Base-by-base conservation (phyloP, 805 yeast genomes). In the Kazachstania taianensis region DNA sequence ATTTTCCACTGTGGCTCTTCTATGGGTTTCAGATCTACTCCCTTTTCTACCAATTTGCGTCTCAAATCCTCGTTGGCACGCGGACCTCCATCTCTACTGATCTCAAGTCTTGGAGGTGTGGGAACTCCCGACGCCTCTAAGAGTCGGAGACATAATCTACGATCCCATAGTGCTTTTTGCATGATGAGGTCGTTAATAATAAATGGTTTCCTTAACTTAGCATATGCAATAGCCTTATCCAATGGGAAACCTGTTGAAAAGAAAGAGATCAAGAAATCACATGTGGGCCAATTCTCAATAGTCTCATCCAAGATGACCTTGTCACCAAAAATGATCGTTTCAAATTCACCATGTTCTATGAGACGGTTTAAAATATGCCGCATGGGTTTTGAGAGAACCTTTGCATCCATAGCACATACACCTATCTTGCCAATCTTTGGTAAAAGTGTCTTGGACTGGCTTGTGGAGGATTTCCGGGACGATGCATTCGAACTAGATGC, bases 321-420 rank as follows among this genome's bases (percentile, higher is more conserved):
- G 58, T 92, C 99, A 40, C 97, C 97, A 65, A 92, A 92, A 37
- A 92, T 86, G 14, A 92, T 82, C 0, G 97, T 85, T 53, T 92
- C 97, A 57, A 92, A 92, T 62, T 92, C 97, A 20, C 96, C 96
- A 47, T 82, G 78, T 46, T 82, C 94, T 40, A 89, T 82, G 53
- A 92, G 65, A 36, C 95, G 67, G 57, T 83, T 86, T 49, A 92
- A 66, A 44, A 92, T 92, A 42, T 82, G 83, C 40, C 97, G 68
- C 54, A 96, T 89, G 2, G 99, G 98, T 63, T 92, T 92, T 30
- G 94, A 81, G 52, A 94, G 70, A 2, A 87, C 98, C 59, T 92
- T 92, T 40, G 87, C 79, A 59, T 92, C 99, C 96, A 92, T 87
- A 8, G 99, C 99, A 63, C 99, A 92, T 2, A 92, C 95, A 36